phyloP scores from a whole-genome alignment of 1,284 basidiomycete species.

The Taiwanofungus camphoratus region DNA sequence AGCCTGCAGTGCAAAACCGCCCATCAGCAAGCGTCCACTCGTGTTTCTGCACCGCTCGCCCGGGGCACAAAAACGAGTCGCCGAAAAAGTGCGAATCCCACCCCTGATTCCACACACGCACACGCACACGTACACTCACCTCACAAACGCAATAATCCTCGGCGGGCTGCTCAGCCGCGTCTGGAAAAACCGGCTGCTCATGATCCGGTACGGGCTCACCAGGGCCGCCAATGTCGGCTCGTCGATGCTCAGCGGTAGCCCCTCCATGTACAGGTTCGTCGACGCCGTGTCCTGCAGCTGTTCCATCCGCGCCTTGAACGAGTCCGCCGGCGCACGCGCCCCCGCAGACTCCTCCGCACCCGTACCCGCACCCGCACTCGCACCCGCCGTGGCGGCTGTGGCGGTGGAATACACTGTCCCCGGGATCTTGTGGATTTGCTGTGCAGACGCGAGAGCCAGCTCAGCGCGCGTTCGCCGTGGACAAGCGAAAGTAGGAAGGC shows the following conservation, averaged over 20 bases:
- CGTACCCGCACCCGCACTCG: background rate
- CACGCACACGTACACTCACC: constrained; percentile 45
- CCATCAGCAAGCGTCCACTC: background rate
- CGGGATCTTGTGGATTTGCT: constrained; percentile 77
- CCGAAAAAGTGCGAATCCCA: too few species aligned
- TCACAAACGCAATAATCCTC: constrained; percentile 69
- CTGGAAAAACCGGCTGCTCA: constrained; percentile 69
- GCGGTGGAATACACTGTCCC: constrained; percentile 48
- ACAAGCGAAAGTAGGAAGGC: background rate
- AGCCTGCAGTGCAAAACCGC: constrained; percentile 36
- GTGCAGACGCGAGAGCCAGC: too few species aligned
- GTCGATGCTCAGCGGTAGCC: constrained; percentile 56
- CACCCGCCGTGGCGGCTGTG: constrained; percentile 11
- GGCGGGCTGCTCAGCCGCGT: constrained; percentile 68
- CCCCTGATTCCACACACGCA: too few species aligned
- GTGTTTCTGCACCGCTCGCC: too few species aligned
- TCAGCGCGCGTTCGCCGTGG: too few species aligned
- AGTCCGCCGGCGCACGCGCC: constrained; percentile 30
- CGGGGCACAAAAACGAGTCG: too few species aligned
- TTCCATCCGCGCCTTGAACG: constrained; percentile 71
- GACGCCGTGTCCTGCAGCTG: constrained; percentile 53
- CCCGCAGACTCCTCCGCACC: background rate
- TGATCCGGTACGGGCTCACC: constrained; percentile 58
- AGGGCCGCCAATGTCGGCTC: constrained; percentile 52
- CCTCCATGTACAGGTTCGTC: constrained; percentile 74